Evolutionary conservation across 78 protist genomes (phyloP).

Genomic region (Acrasis kona): DNA sequence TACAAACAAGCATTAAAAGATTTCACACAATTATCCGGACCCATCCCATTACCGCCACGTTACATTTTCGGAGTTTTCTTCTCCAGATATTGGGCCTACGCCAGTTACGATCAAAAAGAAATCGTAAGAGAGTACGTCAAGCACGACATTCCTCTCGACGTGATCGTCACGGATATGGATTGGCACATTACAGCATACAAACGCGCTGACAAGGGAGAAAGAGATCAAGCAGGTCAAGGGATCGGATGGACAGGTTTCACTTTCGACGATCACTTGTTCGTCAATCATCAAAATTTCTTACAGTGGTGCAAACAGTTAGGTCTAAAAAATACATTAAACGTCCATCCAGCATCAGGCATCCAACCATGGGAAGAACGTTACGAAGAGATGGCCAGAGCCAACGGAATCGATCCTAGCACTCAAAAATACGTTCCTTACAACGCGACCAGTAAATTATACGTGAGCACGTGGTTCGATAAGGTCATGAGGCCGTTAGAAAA

Average conservation of each 20-base stretch:
- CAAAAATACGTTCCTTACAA: background rate
- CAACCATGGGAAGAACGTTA: background rate
- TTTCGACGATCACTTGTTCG: slow-evolving; percentile 17
- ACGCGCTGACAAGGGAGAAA: too few species aligned
- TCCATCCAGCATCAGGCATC: slow-evolving; percentile 13
- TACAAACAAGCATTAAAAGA: slow-evolving; percentile 37
- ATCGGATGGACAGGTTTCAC: slow-evolving; percentile 38
- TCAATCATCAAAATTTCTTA: slow-evolving; percentile 1
- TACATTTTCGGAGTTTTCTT: slow-evolving; percentile 15
- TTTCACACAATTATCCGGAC: slow-evolving; percentile 7
- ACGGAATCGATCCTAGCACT: slow-evolving; percentile 2
- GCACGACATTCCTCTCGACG: slow-evolving; percentile 36
- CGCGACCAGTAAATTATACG: background rate
- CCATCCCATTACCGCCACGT: slow-evolving; percentile 18
- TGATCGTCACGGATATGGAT: slow-evolving; percentile 43
- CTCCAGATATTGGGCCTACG: slow-evolving; percentile 17
- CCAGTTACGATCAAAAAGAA: background rate
- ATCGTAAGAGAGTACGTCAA: background rate
- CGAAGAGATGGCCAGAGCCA: background rate
- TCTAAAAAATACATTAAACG: slow-evolving; percentile 6
- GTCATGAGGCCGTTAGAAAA: slow-evolving; percentile 20
- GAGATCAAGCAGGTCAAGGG: too few species aligned
- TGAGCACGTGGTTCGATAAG: background rate
- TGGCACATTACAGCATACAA: slow-evolving; percentile 48
- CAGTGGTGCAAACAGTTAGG: background rate